These are phyloP conservation scores for Pythium utonaiense DNA, from an alignment of 352 stramenopile genomes.

Conservation along the genomic window DNA sequence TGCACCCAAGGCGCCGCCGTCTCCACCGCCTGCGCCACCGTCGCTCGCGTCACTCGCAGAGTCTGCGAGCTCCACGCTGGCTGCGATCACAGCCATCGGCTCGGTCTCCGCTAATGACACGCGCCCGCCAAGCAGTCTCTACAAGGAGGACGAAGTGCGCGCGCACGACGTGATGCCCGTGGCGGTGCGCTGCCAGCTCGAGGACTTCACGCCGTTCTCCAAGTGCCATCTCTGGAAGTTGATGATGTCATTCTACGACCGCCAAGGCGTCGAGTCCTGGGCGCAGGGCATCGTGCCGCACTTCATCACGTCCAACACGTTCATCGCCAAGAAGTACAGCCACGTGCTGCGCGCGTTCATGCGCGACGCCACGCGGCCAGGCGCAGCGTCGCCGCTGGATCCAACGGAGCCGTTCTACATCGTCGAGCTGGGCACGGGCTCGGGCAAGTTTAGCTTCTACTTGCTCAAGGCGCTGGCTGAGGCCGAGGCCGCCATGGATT, in stretches of 20 bases:
- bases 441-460: slow-evolving; percentile 95
- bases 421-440: slow-evolving; percentile 90
- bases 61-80: neutral
- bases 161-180: slow-evolving; percentile 21
- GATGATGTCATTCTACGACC: slow-evolving; percentile 94
- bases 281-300: slow-evolving; percentile 92
- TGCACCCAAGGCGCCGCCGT: slow-evolving; percentile 6
- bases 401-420: slow-evolving; percentile 89
- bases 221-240: slow-evolving; percentile 91
- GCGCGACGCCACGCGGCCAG: slow-evolving; percentile 41
- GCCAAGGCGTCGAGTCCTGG: slow-evolving; percentile 85
- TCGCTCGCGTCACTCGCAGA: slow-evolving; percentile 9
- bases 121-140: neutral
- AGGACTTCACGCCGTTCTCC: slow-evolving; percentile 88
- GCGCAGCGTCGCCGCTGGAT: slow-evolving; percentile 52
- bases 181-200: slow-evolving; percentile 63
- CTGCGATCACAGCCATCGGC: neutral
- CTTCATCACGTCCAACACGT: slow-evolving; percentile 96
- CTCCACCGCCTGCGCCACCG: neutral
- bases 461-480: slow-evolving; percentile 88
- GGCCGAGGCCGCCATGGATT: slow-evolving; percentile 57
- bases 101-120: neutral
- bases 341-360: slow-evolving; percentile 67
- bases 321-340: slow-evolving; percentile 91
- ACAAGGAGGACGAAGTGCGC: slow-evolving; percentile 54